Base-by-base conservation (phyloP, 1,139 yeast genomes). In the Trichomonascaceae sp. region DNA sequence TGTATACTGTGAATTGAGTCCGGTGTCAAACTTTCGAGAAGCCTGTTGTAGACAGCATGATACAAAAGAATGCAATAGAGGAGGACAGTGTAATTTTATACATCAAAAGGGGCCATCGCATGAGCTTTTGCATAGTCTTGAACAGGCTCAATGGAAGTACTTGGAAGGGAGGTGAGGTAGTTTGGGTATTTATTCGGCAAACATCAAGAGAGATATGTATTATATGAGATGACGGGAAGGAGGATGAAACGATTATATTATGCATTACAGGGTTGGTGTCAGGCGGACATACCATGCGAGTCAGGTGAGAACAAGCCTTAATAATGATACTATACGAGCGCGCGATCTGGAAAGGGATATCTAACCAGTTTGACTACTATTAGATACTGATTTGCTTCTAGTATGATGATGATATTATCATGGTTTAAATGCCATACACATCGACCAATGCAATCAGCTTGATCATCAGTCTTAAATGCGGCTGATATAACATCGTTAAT, bases 11-110 rank as follows among this genome's bases (percentile, higher is more conserved):
- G 95, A 88, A 62, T 73, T 88, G 47, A 81, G 90, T 20, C 95
- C 96, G 7, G 95, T 87, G 30, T 73, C 78, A 2, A 83, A 79
- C 64, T 82, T 88, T 61, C 74, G 77, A 47, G 95, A 86, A 56
- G 88, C 96, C 13, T 79, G 82, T 53, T 91, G 98, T 65, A 72
- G 81, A 39, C 89, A 87, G 54, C 83, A 85, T 64, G 90, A 84
- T 50, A 71, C 76, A 4, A 69, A 76, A 44, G 72, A 72, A 32
- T 91, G 98, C 68, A 78, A 77, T 27, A 77, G 98, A 66, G 93
- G 90, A 1, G 89, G 85, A 36, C 79, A 79, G 63, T 91, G 98
- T 69, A 91, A 91, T 69, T 89, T 87, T 68, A 86, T 90, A 80
- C 98, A 91, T 68, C 77, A 85, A 1, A 76, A 84, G 60, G 72